Conservation (phyloP, 2,329 filamentous ascomycete species). For the Leptoxyphium fumago region DNA sequence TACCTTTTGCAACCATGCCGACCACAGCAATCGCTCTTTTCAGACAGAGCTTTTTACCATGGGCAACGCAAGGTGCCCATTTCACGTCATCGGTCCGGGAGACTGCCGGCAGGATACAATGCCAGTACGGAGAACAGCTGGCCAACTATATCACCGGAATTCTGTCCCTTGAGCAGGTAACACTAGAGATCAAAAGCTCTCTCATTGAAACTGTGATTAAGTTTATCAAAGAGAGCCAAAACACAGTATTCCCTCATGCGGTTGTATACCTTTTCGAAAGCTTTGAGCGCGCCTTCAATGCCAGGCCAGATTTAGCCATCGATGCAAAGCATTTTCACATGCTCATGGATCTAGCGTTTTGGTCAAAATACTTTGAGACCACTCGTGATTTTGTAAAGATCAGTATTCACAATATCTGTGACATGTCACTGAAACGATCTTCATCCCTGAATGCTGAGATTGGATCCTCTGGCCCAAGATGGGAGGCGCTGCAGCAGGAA, state of each 20-base stretch:
- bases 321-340: conserved; percentile 16
- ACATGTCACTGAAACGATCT: neutral
- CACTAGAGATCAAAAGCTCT: conserved; percentile 3
- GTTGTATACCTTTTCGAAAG: conserved; percentile 30
- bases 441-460: neutral
- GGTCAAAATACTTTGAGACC: conserved; percentile 28
- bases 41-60: conserved; percentile 28
- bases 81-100: conserved; percentile 27
- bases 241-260: conserved; percentile 27
- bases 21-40: conserved; percentile 23
- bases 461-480: neutral
- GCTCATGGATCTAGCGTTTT: conserved; percentile 22
- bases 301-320: conserved; percentile 6
- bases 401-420: neutral
- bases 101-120: conserved; percentile 17
- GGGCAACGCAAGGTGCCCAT: conserved; percentile 30
- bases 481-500: neutral
- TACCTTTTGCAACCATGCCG: conserved; percentile 9
- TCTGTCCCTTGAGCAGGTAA: conserved; percentile 8
- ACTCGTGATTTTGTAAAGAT: conserved; percentile 18
- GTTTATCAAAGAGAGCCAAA: conserved; percentile 14
- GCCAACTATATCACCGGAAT: conserved; percentile 22
- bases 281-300: conserved; percentile 21
- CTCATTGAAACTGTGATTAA: conserved; percentile 21
- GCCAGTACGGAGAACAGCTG: conserved; percentile 27